Evolutionary conservation across 2,329 filamentous ascomycete species (phyloP).

Genomic region (Aspergillus sp.): DNA sequence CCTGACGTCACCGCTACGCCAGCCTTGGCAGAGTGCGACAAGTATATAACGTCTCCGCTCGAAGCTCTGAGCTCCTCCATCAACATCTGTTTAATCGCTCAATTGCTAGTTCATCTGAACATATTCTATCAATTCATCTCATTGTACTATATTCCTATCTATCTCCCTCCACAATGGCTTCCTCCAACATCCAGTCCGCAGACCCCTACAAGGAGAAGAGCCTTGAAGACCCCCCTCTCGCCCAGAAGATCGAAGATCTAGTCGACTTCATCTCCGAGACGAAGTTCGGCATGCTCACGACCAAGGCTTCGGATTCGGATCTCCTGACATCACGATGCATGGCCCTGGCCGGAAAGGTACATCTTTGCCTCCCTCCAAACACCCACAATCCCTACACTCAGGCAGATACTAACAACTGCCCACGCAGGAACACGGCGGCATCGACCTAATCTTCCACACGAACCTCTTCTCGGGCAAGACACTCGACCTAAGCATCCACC

Average conservation of each 20-base stretch:
- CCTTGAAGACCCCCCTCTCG: conserved; percentile 66
- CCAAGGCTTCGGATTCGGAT: conserved; percentile 60
- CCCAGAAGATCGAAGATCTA: conserved; percentile 76
- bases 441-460: conserved; percentile 86
- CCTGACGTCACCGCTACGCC: conserved; percentile 21
- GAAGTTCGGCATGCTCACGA: conserved; percentile 92
- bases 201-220: conserved; percentile 82
- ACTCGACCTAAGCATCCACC: conserved; percentile 70
- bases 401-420: conserved; percentile 1
- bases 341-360: conserved; percentile 76
- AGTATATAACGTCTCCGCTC: conserved; percentile 24
- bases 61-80: neutral
- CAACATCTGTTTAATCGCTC: neutral
- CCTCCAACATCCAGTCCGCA: conserved; percentile 59
- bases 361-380: neutral
- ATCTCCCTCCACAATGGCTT: neutral
- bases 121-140: neutral
- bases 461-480: conserved; percentile 90
- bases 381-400: neutral
- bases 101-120: neutral
- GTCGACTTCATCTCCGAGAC: conserved; percentile 66
- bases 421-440: conserved; percentile 68
- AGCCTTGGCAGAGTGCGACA: conserved; percentile 7
- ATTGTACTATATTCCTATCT: neutral
- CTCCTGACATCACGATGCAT: conserved; percentile 79